A percentile compares a stretch with the other conserved stretches of the same genome.
These are phyloP conservation scores for Euphrasia confusa DNA, from an alignment of 257 asterid species.

Conservation along the genomic window DNA sequence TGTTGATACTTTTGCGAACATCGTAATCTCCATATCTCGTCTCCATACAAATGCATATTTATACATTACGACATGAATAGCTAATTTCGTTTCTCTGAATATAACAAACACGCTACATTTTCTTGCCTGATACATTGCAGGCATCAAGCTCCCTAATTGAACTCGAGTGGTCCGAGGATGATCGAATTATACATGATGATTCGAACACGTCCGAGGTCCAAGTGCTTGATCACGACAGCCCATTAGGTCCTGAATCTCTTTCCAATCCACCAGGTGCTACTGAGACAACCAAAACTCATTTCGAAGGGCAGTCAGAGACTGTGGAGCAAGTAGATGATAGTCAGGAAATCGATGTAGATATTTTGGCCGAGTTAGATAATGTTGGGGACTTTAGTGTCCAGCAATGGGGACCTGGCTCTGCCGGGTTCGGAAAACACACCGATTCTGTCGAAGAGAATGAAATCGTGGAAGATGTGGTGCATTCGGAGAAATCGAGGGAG, in stretches of 20 bases:
- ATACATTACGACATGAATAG: neutral
- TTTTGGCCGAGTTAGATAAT: constrained; percentile 66
- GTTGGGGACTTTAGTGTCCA: constrained; percentile 62
- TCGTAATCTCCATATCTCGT: too few relatives aligned
- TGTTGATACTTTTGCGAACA: too few relatives aligned
- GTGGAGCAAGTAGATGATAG: constrained; percentile 54
- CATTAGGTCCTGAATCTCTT: constrained; percentile 43
- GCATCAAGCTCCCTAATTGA: constrained; percentile 31
- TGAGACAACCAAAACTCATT: constrained; percentile 37
- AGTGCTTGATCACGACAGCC: constrained; percentile 37
- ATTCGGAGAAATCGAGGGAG: neutral
- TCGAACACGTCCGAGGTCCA: constrained; percentile 33
- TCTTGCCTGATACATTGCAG: constrained; percentile 35
- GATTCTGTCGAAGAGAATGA: constrained; percentile 29
- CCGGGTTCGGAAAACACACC: constrained; percentile 32
- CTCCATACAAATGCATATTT: neutral
- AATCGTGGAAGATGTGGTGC: constrained; percentile 25
- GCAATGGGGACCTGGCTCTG: constrained; percentile 32
- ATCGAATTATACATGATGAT: constrained; percentile 27
- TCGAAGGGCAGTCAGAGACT: constrained; percentile 34
- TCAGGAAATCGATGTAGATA: constrained; percentile 63
- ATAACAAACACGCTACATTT: constrained; percentile 8
- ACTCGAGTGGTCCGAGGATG: constrained; percentile 25
- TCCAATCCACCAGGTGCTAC: constrained; percentile 36
- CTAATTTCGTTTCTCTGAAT: neutral